Percentiles rank a stretch among this genome's conserved stretches.
These are phyloP conservation scores for Piloderma croceum DNA, from an alignment of 768 basidiomycete genomes.

Conservation along the genomic window DNA sequence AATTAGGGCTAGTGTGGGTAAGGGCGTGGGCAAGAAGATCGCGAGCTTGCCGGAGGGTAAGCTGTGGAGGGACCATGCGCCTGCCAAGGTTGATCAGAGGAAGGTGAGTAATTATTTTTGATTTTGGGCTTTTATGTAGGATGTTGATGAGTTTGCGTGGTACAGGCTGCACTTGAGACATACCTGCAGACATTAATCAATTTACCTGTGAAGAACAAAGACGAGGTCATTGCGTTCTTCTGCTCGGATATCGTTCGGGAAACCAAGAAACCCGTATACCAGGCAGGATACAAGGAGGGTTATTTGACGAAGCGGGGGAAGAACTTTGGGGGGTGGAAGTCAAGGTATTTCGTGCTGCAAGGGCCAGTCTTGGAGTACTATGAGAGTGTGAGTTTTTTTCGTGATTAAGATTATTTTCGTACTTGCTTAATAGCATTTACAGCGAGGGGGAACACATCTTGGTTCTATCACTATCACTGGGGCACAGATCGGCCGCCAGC, in stretches of 20 bases:
- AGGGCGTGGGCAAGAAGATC: constrained; percentile 72
- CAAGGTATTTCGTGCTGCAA: constrained; percentile 89
- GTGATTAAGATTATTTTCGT: constrained; percentile 6
- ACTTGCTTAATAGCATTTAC: constrained; percentile 13
- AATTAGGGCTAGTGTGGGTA: constrained; percentile 52
- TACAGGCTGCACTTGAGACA: constrained; percentile 67
- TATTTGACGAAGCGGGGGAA: constrained; percentile 95
- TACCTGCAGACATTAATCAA: constrained; percentile 83
- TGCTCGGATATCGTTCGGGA: constrained; percentile 83
- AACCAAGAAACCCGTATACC: constrained; percentile 68
- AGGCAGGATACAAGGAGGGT: constrained; percentile 86
- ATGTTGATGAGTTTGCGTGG: constrained; percentile 7
- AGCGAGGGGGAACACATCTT: constrained; percentile 88
- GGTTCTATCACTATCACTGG: constrained; percentile 88
- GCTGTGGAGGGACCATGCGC: constrained; percentile 95
- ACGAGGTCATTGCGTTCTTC: constrained; percentile 88
- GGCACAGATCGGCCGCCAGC: constrained; percentile 95
- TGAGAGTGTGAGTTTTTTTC: constrained; percentile 68
- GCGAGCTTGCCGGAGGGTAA: constrained; percentile 82
- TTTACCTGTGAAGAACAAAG: constrained; percentile 79
- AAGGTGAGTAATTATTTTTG: constrained; percentile 53
- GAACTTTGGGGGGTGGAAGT: constrained; percentile 98
- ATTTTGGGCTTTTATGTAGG: constrained; percentile 3
- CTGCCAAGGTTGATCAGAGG: constrained; percentile 92
- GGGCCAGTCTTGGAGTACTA: constrained; percentile 91